Evolutionary conservation across 2,329 filamentous ascomycete species (phyloP).

Genomic region (Diaporthe capsici): DNA sequence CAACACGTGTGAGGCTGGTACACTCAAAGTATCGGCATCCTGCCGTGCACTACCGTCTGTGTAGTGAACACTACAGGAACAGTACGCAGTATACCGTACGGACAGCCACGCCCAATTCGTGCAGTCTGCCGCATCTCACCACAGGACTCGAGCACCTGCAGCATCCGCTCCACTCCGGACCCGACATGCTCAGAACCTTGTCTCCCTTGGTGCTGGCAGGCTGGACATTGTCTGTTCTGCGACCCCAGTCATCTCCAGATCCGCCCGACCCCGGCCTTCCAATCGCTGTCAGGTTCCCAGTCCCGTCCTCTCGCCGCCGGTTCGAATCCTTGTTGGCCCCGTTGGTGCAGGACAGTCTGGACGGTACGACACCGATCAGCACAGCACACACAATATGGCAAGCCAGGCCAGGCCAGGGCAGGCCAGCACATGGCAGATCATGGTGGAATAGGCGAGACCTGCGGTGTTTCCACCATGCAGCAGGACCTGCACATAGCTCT

Average conservation of each 20-base stretch:
- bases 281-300: constrained; percentile 5
- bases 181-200: constrained; percentile 21
- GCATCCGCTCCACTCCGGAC: constrained; percentile 19
- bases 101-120: constrained; percentile 7
- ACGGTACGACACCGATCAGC: background rate
- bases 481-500: constrained; percentile 9
- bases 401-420: background rate
- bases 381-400: constrained; percentile 2
- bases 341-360: background rate
- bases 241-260: constrained; percentile 27
- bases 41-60: background rate
- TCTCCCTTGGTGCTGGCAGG: constrained; percentile 8
- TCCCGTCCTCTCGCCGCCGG: background rate
- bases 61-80: constrained; percentile 1
- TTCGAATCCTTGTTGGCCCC: background rate
- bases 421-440: background rate
- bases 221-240: background rate
- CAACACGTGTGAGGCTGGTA: background rate
- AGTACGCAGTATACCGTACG: background rate
- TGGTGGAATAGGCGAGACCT: constrained; percentile 25
- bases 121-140: constrained; percentile 31
- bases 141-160: constrained; percentile 30
- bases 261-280: constrained; percentile 10
- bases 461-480: constrained; percentile 21
- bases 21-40: background rate